These are phyloP conservation scores for Hyphodiscus hymeniophilus DNA, from an alignment of 495 filamentous ascomycete genomes.

Conservation along the genomic window DNA sequence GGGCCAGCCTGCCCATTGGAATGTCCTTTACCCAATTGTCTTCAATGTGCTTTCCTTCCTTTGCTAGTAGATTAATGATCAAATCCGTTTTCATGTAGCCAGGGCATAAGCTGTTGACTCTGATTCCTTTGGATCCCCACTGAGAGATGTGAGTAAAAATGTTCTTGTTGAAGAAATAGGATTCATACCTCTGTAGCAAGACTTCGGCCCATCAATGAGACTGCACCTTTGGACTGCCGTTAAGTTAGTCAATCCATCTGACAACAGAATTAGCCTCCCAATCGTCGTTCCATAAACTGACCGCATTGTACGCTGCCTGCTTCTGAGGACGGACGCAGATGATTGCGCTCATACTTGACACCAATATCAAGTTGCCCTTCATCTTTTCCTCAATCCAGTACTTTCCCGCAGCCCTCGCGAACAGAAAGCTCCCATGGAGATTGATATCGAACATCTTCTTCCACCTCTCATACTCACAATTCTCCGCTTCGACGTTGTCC, in stretches of 20 bases:
- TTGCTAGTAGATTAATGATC: conserved; percentile 21
- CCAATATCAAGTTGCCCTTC: conserved; percentile 24
- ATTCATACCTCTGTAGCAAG: conserved; percentile 19
- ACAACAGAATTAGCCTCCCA: too few species aligned
- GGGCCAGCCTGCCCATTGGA: conserved; percentile 22
- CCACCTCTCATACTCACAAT: conserved; percentile 21
- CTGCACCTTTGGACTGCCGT: conserved; percentile 19
- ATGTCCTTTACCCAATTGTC: conserved; percentile 21
- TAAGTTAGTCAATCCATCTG: too few species aligned
- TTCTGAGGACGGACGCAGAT: conserved; percentile 25
- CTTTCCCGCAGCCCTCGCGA: conserved; percentile 20
- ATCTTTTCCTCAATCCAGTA: conserved; percentile 21
- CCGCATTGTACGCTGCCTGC: conserved; percentile 25
- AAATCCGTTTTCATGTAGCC: conserved; percentile 20
- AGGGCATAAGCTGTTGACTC: conserved; percentile 17
- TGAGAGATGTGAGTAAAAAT: conserved; percentile 4
- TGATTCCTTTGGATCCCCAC: conserved; percentile 20
- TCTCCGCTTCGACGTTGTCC: conserved; percentile 18
- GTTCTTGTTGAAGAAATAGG: not conserved
- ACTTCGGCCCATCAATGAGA: conserved; percentile 19
- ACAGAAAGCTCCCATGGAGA: conserved; percentile 22
- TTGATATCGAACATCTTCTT: conserved; percentile 24
- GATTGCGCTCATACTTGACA: conserved; percentile 21
- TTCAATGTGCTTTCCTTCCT: conserved; percentile 15
- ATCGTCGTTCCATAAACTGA: too few species aligned